Conservation (phyloP, 306 rosid genomes). For the Fragaria vesca region DNA sequence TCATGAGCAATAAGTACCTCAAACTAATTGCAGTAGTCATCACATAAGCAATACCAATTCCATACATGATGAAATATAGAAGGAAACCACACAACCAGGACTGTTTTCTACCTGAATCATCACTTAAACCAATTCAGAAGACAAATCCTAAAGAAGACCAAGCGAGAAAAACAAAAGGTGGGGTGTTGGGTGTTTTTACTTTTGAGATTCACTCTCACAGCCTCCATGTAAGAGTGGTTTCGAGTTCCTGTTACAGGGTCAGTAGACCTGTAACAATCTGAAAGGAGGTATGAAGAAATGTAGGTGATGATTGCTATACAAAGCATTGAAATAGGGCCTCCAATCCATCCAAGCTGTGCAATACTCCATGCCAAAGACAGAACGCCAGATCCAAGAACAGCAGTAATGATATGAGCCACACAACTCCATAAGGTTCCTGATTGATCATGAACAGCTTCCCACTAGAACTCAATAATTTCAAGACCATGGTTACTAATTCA, state of each 20-base stretch:
- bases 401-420: conserved; percentile 72
- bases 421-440: conserved; percentile 52
- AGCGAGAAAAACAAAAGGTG: not conserved
- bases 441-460: not conserved
- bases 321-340: conserved; percentile 51
- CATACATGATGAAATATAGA: conserved; percentile 61
- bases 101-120: conserved; percentile 51
- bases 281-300: conserved; percentile 51
- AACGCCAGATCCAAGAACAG: conserved; percentile 73
- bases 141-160: conserved; percentile 4
- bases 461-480: conserved; percentile 15
- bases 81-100: conserved; percentile 52
- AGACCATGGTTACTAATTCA: conserved; percentile 10
- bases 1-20: conserved; percentile 36
- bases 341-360: conserved; percentile 68
- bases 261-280: conserved; percentile 61
- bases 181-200: conserved; percentile 14
- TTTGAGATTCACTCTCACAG: conserved; percentile 62
- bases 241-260: conserved; percentile 51
- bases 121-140: conserved; percentile 30
- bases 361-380: conserved; percentile 76
- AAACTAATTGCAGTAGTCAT: conserved; percentile 64
- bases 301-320: conserved; percentile 50
- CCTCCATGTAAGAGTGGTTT: conserved; percentile 54
- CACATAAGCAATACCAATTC: conserved; percentile 57